Base-by-base conservation (phyloP, 192 early-diverging fungal genomes). In the Podila verticillata region DNA sequence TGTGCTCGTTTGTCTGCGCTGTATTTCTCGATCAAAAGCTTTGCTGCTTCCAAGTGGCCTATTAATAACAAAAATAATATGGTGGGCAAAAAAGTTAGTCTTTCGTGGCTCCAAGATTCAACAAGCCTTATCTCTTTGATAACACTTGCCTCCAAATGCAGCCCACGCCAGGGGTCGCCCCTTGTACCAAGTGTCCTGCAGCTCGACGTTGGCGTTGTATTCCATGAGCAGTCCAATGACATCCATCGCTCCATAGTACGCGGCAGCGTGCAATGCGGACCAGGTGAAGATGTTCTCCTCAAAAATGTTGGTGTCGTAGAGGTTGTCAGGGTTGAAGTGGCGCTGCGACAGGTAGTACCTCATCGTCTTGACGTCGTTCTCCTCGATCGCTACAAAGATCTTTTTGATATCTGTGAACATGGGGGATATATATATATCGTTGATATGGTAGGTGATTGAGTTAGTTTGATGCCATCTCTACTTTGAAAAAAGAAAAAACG, bases 151-250 rank as follows among this genome's bases (percentile, higher is more conserved):
- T 31, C 91, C 94, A 75, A 93, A 96, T 5, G 94, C 94, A 15
- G 95, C 95, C 96, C 96, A 98, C 0, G 92, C 94, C 19, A 98
- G 83, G n/a, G 96, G 92, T 34, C 91, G 89, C 4, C 91, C 94
- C 19, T 84, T 81, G 71, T 96, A 92, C 92, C 94, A 92, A 2
- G 95, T 95, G 78, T 98, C 96, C 13, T 91, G 78, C 0, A 94
- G 67, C 69, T 97, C 94, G 28, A 97, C 82, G 51, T 96, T 75
- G 7, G 94, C 96, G 13, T 94, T 94, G 44, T 88, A 83, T 7
- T 87, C 87, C 69, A 96, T 87, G 15, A 98, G 88, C 24, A 88
- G 72, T 61, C 88, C 83, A 9, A 92, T 79, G 17, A 95, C 83
- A 48, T 93, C 90, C 26, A 86, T 74, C 29, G 91, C 81, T 9